These are phyloP conservation scores for Beauveria pseudobassiana DNA, from an alignment of 2,329 filamentous ascomycete species.

Conservation along the genomic window DNA sequence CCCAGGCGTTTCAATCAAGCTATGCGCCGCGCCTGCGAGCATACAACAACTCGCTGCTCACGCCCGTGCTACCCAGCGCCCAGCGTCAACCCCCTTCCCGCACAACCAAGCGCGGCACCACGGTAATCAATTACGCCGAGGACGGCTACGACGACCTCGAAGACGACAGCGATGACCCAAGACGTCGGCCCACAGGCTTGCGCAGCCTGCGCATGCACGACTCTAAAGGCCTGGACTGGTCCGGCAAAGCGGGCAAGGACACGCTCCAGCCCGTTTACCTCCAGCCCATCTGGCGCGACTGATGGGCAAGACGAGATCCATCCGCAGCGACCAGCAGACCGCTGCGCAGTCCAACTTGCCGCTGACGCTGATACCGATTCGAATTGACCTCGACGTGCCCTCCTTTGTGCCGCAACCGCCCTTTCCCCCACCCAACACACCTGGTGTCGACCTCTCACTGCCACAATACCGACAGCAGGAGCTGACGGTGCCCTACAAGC, in stretches of 20 bases:
- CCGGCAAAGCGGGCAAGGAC: conserved; percentile 79
- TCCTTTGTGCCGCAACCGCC: conserved; percentile 62
- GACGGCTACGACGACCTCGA: conserved; percentile 81
- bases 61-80: conserved; percentile 68
- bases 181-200: conserved; percentile 74
- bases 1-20: conserved; percentile 83
- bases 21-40: conserved; percentile 85
- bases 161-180: conserved; percentile 65
- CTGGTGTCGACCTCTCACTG: conserved; percentile 59
- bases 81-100: conserved; percentile 61
- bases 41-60: conserved; percentile 87
- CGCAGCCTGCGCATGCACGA: conserved; percentile 78
- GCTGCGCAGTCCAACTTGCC: conserved; percentile 68
- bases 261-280: conserved; percentile 69
- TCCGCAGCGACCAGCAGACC: conserved; percentile 52
- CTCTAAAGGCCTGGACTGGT: conserved; percentile 52
- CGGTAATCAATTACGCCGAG: conserved; percentile 95
- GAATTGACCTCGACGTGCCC: conserved; percentile 89
- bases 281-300: conserved; percentile 89
- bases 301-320: conserved; percentile 67
- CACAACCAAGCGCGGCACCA: conserved; percentile 95
- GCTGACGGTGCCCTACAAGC: conserved; percentile 71
- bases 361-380: conserved; percentile 86
- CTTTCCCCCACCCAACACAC: conserved; percentile 55
- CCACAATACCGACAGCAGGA: conserved; percentile 77